A percentile compares a stretch with the other conserved stretches of the same genome.
These are phyloP conservation scores for Rubia tinctorum DNA, from an alignment of 305 asterid species.

Conservation along the genomic window DNA sequence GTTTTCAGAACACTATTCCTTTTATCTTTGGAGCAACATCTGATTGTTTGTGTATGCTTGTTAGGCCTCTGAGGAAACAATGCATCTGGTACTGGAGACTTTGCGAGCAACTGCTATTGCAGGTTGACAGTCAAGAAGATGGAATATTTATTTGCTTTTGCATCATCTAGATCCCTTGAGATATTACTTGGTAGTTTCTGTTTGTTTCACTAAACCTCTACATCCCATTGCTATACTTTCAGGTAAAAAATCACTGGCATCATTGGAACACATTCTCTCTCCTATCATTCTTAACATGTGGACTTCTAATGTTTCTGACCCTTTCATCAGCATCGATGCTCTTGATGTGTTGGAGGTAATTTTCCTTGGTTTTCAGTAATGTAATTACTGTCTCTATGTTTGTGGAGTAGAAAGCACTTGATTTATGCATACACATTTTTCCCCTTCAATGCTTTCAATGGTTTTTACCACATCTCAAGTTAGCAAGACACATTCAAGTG, in stretches of 20 bases:
- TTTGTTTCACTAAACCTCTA: conserved; percentile 8
- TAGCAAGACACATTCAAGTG: neutral
- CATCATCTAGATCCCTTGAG: conserved; percentile 4
- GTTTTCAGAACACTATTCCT: neutral
- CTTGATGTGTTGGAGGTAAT: conserved; percentile 94
- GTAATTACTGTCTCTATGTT: neutral
- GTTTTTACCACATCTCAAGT: too few relatives aligned
- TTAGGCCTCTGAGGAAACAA: conserved; percentile 97
- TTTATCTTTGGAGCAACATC: conserved; percentile 19
- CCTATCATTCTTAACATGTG: conserved; percentile 91
- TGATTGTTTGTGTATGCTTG: conserved; percentile 30
- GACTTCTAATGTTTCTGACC: conserved; percentile 91
- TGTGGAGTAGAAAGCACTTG: neutral
- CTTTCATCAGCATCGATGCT: conserved; percentile 91
- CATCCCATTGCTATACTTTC: conserved; percentile 24
- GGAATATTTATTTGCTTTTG: neutral
- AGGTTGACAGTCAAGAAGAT: conserved; percentile 47
- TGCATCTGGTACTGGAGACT: conserved; percentile 97
- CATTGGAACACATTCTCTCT: conserved; percentile 75
- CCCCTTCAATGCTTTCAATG: neutral
- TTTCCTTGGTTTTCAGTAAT: neutral
- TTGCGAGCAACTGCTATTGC: conserved; percentile 82
- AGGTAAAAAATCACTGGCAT: conserved; percentile 66
- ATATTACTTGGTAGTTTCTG: conserved; percentile 9
- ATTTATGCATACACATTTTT: neutral